These are phyloP conservation scores for Canavalia ensiformis DNA, from an alignment of 306 rosid genomes.

Conservation along the genomic window DNA sequence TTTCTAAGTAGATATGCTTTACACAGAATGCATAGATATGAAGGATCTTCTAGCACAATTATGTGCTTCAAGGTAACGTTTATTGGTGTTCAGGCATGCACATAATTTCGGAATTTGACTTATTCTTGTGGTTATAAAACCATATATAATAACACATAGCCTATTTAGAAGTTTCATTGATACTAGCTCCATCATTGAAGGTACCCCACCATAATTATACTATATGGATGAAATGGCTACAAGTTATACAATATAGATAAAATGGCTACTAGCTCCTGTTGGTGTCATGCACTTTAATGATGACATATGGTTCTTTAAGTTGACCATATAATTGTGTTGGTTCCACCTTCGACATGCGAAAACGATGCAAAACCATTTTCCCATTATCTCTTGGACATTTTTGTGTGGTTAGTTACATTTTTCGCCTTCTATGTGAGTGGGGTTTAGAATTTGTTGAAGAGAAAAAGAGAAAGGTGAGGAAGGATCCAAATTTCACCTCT, in stretches of 20 bases:
- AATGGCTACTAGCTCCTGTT: conserved; percentile 38
- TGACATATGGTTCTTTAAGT: conserved; percentile 33
- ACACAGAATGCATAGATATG: neutral
- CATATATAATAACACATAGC: neutral
- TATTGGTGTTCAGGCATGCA: neutral
- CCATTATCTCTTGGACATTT: conserved; percentile 32
- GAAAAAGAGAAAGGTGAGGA: neutral
- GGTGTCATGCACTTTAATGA: conserved; percentile 33
- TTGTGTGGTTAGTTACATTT: conserved; percentile 33
- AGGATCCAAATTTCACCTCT: conserved; percentile 33
- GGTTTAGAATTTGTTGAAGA: conserved; percentile 40
- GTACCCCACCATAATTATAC: conserved; percentile 48
- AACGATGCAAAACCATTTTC: conserved; percentile 43
- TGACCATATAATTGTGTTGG: conserved; percentile 49
- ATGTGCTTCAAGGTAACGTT: neutral
- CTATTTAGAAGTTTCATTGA: conserved; percentile 40
- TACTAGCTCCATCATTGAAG: conserved; percentile 44
- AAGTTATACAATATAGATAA: neutral
- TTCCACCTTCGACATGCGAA: conserved; percentile 55
- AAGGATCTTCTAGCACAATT: conserved; percentile 2
- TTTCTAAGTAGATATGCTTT: neutral
- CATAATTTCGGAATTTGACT: conserved; percentile 9
- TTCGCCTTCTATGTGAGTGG: conserved; percentile 34
- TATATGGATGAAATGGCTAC: conserved; percentile 31
- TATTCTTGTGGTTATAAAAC: neutral